Evolutionary conservation across 1,284 basidiomycete genomes (phyloP).

Genomic region (Tilletia setariae): DNA sequence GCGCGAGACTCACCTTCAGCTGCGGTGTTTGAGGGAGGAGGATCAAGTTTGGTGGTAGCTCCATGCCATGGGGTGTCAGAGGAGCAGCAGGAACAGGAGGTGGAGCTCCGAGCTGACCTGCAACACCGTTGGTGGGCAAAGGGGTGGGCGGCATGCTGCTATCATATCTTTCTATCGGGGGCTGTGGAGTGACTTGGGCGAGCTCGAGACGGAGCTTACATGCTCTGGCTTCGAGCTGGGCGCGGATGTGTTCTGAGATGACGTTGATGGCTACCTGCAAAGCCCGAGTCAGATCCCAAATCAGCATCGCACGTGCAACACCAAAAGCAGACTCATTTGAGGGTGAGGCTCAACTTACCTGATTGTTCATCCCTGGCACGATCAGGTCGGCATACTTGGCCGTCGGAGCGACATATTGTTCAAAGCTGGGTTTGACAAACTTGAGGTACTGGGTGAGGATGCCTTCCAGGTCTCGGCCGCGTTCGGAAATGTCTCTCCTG

Average conservation of each 20-base stretch:
- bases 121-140: too few species aligned
- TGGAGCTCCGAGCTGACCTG: too few species aligned
- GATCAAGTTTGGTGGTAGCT: slow-evolving; percentile 61
- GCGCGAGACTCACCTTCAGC: too few species aligned
- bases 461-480: slow-evolving; percentile 78
- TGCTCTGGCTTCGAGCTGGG: slow-evolving; percentile 62
- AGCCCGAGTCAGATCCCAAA: background rate
- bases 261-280: slow-evolving; percentile 73
- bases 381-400: slow-evolving; percentile 72
- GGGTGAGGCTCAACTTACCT: slow-evolving; percentile 11
- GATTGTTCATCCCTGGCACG: slow-evolving; percentile 48
- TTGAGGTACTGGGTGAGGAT: slow-evolving; percentile 89
- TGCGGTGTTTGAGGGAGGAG: slow-evolving; percentile 78
- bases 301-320: background rate
- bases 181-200: slow-evolving; percentile 15
- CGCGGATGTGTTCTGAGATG: slow-evolving; percentile 82
- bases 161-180: background rate
- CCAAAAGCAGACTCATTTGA: background rate
- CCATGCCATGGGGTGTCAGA: background rate
- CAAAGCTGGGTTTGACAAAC: slow-evolving; percentile 80
- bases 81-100: background rate
- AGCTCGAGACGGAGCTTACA: slow-evolving; percentile 36
- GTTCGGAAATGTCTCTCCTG: slow-evolving; percentile 78
- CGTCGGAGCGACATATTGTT: slow-evolving; percentile 89
- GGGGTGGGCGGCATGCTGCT: background rate